phyloP scores from a whole-genome alignment of 2,329 filamentous ascomycete genomes.

The Pseudocercospora musae region DNA sequence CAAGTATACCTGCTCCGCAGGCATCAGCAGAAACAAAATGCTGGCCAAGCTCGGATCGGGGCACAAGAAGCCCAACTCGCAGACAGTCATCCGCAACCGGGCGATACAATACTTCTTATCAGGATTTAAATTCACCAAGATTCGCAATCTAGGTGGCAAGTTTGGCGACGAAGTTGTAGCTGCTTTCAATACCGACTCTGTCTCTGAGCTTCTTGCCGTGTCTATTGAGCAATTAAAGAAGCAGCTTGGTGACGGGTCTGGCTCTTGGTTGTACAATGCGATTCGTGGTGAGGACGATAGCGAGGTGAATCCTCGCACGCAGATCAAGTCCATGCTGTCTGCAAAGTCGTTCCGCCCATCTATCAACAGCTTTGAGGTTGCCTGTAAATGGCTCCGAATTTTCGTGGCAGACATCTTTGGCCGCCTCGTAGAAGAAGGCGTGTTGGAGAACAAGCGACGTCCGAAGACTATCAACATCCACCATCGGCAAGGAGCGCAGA shows the following conservation, averaged over 20 bases:
- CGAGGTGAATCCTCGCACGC: constrained; percentile 85
- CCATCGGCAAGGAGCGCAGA: constrained; percentile 70
- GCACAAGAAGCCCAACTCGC: constrained; percentile 88
- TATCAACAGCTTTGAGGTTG: constrained; percentile 76
- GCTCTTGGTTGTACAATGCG: constrained; percentile 77
- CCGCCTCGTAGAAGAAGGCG: constrained; percentile 83
- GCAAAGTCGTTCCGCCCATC: constrained; percentile 90
- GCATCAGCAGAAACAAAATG: constrained; percentile 89
- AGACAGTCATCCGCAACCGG: constrained; percentile 88
- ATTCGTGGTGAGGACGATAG: constrained; percentile 82
- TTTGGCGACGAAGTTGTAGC: constrained; percentile 80
- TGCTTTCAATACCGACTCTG: constrained; percentile 75
- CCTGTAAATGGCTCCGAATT: constrained; percentile 79
- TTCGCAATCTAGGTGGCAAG: constrained; percentile 92
- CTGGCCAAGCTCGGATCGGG: constrained; percentile 89
- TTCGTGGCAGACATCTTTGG: constrained; percentile 90
- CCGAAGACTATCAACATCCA: constrained; percentile 85
- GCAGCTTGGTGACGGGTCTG: constrained; percentile 79
- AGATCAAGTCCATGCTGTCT: constrained; percentile 96
- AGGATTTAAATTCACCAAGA: constrained; percentile 89
- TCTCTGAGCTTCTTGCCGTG: constrained; percentile 71
- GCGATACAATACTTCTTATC: constrained; percentile 76
- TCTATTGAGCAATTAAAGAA: constrained; percentile 72
- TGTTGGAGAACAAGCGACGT: constrained; percentile 79
- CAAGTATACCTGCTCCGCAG: constrained; percentile 87